Evolutionary conservation across 2,329 filamentous ascomycete genomes (phyloP).

Genomic region (Sordariomycetes sp.): DNA sequence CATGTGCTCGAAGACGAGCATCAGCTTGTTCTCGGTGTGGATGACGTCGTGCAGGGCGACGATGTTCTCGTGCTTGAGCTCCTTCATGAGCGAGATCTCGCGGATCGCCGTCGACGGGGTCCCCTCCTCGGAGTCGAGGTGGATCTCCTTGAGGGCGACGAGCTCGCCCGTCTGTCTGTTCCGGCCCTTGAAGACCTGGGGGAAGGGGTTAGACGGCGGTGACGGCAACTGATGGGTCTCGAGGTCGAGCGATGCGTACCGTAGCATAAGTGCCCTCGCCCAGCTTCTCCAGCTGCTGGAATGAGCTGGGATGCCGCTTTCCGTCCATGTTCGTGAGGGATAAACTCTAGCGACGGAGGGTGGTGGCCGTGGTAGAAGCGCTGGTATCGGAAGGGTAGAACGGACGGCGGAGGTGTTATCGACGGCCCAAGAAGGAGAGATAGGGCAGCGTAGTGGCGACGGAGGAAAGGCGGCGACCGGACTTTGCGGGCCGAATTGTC

Average conservation of each 20-base stretch:
- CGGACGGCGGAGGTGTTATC: no score
- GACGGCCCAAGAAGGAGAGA: no score
- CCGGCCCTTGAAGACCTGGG: conserved; percentile 90
- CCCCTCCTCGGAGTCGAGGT: conserved; percentile 95
- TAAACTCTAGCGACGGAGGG: conserved; percentile 1
- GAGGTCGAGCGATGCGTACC: conserved; percentile 35
- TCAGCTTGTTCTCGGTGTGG: conserved; percentile 98
- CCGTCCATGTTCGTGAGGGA: conserved; percentile 57
- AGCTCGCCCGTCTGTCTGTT: conserved; percentile 95
- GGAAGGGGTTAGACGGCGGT: not conserved
- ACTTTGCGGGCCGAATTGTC: not conserved
- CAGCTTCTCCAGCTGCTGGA: conserved; percentile 98
- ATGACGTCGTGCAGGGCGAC: conserved; percentile 97
- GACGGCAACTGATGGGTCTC: not conserved
- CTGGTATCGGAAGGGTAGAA: not conserved
- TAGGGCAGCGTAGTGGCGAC: no score
- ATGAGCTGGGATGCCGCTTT: conserved; percentile 85
- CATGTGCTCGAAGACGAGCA: conserved; percentile 99
- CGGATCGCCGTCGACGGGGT: conserved; percentile 95
- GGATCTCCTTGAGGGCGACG: conserved; percentile 95
- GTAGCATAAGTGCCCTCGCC: conserved; percentile 98
- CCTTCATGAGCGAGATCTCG: conserved; percentile 98
- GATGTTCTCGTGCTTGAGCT: conserved; percentile 97
- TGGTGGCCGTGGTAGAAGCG: not conserved
- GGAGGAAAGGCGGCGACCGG: not conserved